phyloP scores from a whole-genome alignment of 75 land plant genomes.

The Adiantum capillusveneris region DNA sequence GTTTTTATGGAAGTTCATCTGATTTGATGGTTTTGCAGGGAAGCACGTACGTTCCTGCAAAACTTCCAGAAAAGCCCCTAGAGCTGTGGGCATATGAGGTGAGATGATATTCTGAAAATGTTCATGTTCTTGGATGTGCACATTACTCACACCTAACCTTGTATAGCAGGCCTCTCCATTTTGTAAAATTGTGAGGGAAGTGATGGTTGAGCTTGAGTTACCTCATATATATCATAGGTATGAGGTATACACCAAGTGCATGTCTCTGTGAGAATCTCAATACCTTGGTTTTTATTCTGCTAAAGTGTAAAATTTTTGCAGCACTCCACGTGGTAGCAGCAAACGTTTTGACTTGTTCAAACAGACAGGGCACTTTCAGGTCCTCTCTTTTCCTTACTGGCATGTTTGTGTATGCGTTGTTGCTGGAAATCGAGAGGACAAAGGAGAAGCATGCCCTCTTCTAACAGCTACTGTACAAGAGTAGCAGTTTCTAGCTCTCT shows the following conservation, averaged over 20 bases:
- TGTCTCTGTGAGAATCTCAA: neutral
- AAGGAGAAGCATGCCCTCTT: too few species aligned
- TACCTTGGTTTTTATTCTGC: slow-evolving; percentile 7
- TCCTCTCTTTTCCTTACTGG: slow-evolving; percentile 4
- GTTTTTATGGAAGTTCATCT: too few species aligned
- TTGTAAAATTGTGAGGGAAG: slow-evolving; percentile 90
- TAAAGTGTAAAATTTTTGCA: slow-evolving; percentile 18
- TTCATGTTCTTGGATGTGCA: neutral
- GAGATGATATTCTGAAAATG: slow-evolving; percentile 3
- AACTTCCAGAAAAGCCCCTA: slow-evolving; percentile 70
- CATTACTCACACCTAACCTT: neutral
- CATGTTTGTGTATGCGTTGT: too few species aligned
- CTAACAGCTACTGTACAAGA: too few species aligned
- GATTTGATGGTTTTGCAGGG: slow-evolving; percentile 48
- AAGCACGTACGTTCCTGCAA: slow-evolving; percentile 56
- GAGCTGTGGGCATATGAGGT: slow-evolving; percentile 99
- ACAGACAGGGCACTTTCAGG: slow-evolving; percentile 69
- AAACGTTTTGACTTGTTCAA: slow-evolving; percentile 49
- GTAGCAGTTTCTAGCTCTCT: too few species aligned
- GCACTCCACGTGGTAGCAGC: slow-evolving; percentile 78
- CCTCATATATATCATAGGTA: slow-evolving; percentile 86
- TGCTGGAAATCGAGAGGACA: too few species aligned
- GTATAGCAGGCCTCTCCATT: slow-evolving; percentile 86
- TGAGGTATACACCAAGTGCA: neutral
- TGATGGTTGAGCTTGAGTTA: slow-evolving; percentile 82